Conservation (phyloP, 345 rosid species). For the Combretum micranthum region DNA sequence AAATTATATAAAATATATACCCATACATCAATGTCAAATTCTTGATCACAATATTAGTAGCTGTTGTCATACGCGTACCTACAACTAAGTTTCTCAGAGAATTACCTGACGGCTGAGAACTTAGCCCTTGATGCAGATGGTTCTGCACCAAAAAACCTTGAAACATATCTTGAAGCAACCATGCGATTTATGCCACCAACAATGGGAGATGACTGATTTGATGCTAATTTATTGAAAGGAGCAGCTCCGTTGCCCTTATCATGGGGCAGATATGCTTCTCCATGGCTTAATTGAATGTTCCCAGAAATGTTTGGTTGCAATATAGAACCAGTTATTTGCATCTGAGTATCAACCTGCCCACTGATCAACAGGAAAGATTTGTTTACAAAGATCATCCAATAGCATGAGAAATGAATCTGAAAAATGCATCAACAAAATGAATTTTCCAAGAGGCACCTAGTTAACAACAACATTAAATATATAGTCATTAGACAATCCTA, state of each 20-base stretch:
- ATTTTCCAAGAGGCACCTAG: no score
- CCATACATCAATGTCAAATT: no score
- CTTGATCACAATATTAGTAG: no score
- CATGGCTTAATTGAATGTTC: slow-evolving; percentile 85
- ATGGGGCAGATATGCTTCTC: slow-evolving; percentile 98
- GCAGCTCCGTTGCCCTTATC: slow-evolving; percentile 83
- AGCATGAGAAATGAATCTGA: no score
- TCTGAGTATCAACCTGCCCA: slow-evolving; percentile 94
- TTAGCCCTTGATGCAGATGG: slow-evolving; percentile 54
- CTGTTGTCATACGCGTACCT: no score
- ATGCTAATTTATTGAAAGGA: slow-evolving; percentile 62
- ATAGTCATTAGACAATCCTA: no score
- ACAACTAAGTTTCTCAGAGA: background rate
- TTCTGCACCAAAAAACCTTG: slow-evolving; percentile 67
- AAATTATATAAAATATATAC: no score
- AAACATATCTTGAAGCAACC: slow-evolving; percentile 83
- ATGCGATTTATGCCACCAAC: slow-evolving; percentile 62
- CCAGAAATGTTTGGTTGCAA: slow-evolving; percentile 95
- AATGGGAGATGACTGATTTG: slow-evolving; percentile 61
- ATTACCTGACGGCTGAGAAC: slow-evolving; percentile 60
- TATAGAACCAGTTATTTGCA: slow-evolving; percentile 90
- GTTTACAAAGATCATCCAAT: background rate
- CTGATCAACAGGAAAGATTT: slow-evolving; percentile 28
- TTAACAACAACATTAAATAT: no score
- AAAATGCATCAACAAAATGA: no score